A percentile compares a stretch with the other conserved stretches of the same genome.
These are phyloP conservation scores for Colletotrichum incanum DNA, from an alignment of 2,329 filamentous ascomycete species.

Conservation along the genomic window DNA sequence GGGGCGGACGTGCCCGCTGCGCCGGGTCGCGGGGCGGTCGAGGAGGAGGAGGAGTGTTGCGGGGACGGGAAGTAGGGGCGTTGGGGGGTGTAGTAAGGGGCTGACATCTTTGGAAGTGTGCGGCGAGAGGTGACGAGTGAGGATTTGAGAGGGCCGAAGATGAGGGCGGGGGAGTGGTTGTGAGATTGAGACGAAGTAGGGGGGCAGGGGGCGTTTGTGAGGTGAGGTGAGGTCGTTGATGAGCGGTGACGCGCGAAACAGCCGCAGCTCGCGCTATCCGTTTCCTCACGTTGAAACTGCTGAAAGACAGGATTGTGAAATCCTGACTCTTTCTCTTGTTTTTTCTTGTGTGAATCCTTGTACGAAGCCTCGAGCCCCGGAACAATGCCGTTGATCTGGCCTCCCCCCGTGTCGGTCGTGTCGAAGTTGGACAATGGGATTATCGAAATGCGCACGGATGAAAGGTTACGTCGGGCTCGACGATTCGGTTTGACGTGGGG, in stretches of 20 bases:
- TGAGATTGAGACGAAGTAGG: neutral
- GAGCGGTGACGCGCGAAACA: neutral
- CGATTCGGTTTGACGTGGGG: neutral
- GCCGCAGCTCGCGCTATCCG: neutral
- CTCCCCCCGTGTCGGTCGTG: neutral
- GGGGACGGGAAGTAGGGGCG: constrained; percentile 35
- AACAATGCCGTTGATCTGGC: constrained; percentile 7
- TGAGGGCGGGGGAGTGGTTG: neutral
- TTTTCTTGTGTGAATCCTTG: neutral
- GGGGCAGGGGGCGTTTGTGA: neutral
- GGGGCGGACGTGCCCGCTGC: constrained; percentile 43
- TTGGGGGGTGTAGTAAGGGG: constrained; percentile 36
- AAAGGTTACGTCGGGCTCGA: neutral
- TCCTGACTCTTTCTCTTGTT: neutral
- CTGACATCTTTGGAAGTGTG: constrained; percentile 13
- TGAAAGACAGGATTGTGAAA: neutral
- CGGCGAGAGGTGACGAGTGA: neutral
- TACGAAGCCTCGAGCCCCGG: neutral
- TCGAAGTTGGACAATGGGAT: constrained; percentile 2
- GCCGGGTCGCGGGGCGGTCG: constrained; percentile 16
- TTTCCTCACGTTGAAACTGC: neutral
- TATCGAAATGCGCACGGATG: constrained; percentile 1
- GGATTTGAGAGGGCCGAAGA: neutral
- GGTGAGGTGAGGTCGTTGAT: neutral
- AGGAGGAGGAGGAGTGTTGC: constrained; percentile 26